A percentile compares a stretch with the other conserved stretches of the same genome.
phyloP scores from a whole-genome alignment of 2,329 filamentous ascomycete genomes.

The Trichoderma polysporum region DNA sequence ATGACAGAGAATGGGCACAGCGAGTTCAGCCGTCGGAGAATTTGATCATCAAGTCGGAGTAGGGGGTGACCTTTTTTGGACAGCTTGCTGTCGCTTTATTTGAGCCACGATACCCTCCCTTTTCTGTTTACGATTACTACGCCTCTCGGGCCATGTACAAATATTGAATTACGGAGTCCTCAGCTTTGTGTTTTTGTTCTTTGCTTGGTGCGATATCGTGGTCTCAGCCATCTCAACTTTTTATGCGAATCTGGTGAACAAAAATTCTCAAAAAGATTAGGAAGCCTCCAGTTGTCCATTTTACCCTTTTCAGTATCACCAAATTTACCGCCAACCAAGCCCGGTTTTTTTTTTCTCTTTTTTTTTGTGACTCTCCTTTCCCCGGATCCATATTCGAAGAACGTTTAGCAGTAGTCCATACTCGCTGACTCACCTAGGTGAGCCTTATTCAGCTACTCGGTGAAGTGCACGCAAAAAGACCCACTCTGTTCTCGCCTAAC shows the following conservation, averaged over 20 bases:
- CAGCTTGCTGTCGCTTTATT: conserved; percentile 17
- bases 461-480: not conserved
- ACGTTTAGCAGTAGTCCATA: too few species aligned
- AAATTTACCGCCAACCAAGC: too few species aligned
- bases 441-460: conserved; percentile 17
- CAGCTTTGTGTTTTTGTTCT: conserved; percentile 1
- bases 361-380: not conserved
- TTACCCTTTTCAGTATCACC: not conserved
- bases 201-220: conserved; percentile 20
- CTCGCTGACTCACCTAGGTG: conserved; percentile 13
- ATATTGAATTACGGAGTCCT: conserved; percentile 17
- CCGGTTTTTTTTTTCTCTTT: not conserved
- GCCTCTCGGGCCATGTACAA: conserved; percentile 16
- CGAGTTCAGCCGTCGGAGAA: conserved; percentile 61
- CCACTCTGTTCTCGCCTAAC: conserved; percentile 24
- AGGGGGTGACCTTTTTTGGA: conserved; percentile 15
- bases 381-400: not conserved
- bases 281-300: not conserved
- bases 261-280: not conserved
- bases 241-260: not conserved
- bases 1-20: conserved; percentile 64
- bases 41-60: conserved; percentile 57
- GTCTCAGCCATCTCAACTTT: conserved; percentile 19
- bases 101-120: conserved; percentile 23
- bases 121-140: conserved; percentile 10